Percentiles rank a stretch among this genome's conserved stretches.
phyloP scores from a whole-genome alignment of 2,329 filamentous ascomycete species.

The Periconia sp. region DNA sequence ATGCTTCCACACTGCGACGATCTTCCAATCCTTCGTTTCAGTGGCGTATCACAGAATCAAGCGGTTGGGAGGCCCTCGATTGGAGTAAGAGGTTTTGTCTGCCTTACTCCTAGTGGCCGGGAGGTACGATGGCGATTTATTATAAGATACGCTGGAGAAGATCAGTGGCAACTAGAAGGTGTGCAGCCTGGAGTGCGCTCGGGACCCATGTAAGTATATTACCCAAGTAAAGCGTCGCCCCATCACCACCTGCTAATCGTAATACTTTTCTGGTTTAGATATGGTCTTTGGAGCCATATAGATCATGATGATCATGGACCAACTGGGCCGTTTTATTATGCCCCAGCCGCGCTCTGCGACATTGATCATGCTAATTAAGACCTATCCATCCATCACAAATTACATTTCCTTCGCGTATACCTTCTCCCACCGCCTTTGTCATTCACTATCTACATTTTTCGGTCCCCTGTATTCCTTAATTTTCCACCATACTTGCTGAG shows the following conservation, averaged over 20 bases:
- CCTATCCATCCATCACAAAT: neutral
- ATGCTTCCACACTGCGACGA: conserved; percentile 22
- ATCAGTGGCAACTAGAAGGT: conserved; percentile 30
- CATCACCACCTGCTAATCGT: too few relatives aligned
- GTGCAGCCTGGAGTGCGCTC: conserved; percentile 26
- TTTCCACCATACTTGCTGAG: conserved; percentile 50
- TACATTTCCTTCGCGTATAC: neutral
- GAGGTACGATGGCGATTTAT: conserved; percentile 27
- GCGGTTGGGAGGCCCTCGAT: conserved; percentile 12
- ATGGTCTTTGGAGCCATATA: conserved; percentile 25
- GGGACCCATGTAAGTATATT: conserved; percentile 12
- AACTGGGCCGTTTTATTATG: conserved; percentile 20
- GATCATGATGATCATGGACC: conserved; percentile 23
- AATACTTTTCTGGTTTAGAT: neutral
- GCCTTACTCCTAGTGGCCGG: conserved; percentile 15
- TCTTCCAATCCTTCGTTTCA: conserved; percentile 22
- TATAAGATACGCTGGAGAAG: conserved; percentile 23
- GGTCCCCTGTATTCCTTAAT: conserved; percentile 42
- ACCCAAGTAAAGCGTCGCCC: too few relatives aligned
- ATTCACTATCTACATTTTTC: neutral
- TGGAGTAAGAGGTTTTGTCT: conserved; percentile 16
- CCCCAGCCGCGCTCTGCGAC: conserved; percentile 10
- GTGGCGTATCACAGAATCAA: conserved; percentile 15
- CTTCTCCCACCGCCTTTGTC: neutral
- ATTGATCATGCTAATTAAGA: neutral